These are phyloP conservation scores for Debaryomyces fabryi DNA, from an alignment of 1,139 yeast species.

Conservation along the genomic window DNA sequence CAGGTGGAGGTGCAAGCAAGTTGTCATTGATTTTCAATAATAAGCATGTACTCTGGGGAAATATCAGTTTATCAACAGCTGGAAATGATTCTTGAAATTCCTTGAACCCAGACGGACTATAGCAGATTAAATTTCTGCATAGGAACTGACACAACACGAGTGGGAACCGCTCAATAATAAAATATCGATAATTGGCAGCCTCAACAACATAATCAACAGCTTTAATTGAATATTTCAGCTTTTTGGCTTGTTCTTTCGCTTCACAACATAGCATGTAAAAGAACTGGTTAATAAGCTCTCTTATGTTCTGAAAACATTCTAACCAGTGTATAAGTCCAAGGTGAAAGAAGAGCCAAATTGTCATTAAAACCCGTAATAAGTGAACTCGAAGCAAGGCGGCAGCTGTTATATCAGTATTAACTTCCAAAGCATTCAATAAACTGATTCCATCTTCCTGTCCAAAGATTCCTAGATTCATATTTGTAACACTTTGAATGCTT, in stretches of 20 bases:
- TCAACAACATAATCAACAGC: background rate
- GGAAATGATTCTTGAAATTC: conserved; percentile 18
- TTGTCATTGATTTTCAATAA: conserved; percentile 19
- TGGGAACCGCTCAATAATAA: background rate
- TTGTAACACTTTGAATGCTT: conserved; percentile 7
- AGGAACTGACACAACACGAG: conserved; percentile 6
- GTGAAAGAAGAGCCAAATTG: conserved; percentile 7
- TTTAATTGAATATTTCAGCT: background rate
- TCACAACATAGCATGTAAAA: conserved; percentile 16
- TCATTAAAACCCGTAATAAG: conserved; percentile 19
- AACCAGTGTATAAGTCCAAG: conserved; percentile 5
- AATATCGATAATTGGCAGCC: background rate
- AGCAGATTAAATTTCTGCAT: conserved; percentile 4
- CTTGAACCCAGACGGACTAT: conserved; percentile 15
- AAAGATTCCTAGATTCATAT: conserved; percentile 8
- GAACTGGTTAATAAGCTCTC: conserved; percentile 14
- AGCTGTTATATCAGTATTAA: conserved; percentile 18
- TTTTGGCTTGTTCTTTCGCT: conserved; percentile 1
- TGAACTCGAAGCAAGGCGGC: conserved; percentile 24
- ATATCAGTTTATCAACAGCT: conserved; percentile 6
- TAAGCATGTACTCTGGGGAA: conserved; percentile 24
- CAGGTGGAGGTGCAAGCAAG: conserved; percentile 33
- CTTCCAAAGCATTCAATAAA: conserved; percentile 13
- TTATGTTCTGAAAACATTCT: conserved; percentile 5
- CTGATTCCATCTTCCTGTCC: conserved; percentile 8